These are phyloP conservation scores for Zelonia costaricensis DNA, from an alignment of 208 protist species.

Conservation along the genomic window DNA sequence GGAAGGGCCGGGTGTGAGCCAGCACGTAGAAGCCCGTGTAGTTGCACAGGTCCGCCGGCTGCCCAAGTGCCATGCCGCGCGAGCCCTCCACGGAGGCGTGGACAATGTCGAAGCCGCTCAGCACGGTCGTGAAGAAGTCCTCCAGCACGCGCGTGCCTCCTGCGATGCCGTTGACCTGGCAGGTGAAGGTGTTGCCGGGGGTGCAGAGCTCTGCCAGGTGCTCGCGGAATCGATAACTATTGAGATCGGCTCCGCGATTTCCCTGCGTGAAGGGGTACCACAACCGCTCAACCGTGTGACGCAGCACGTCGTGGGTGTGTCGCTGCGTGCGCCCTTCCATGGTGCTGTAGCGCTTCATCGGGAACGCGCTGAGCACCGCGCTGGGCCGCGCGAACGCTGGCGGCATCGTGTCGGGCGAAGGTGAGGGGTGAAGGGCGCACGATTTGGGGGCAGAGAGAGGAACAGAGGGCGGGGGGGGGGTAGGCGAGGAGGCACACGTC, in stretches of 20 bases:
- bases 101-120: conserved; percentile 79
- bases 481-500: not conserved
- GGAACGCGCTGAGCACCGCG: conserved; percentile 14
- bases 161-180: conserved; percentile 68
- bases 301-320: conserved; percentile 36
- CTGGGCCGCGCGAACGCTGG: not conserved
- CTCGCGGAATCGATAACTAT: conserved; percentile 54
- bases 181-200: conserved; percentile 50
- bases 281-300: conserved; percentile 52
- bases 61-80: conserved; percentile 8
- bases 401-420: not conserved
- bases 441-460: not conserved
- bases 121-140: conserved; percentile 60
- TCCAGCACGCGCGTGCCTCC: conserved; percentile 50
- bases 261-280: conserved; percentile 60
- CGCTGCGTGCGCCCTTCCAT: conserved; percentile 12
- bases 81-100: conserved; percentile 39
- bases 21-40: conserved; percentile 60
- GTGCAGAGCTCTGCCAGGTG: conserved; percentile 42
- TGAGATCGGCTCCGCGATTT: conserved; percentile 38
- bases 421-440: no score
- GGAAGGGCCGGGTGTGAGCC: conserved; percentile 65
- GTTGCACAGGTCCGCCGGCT: conserved; percentile 30
- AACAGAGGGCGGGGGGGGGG: not conserved
- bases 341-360: conserved; percentile 1